phyloP scores from a whole-genome alignment of 176 grass and related monocot genomes.

The Phragmites australis region DNA sequence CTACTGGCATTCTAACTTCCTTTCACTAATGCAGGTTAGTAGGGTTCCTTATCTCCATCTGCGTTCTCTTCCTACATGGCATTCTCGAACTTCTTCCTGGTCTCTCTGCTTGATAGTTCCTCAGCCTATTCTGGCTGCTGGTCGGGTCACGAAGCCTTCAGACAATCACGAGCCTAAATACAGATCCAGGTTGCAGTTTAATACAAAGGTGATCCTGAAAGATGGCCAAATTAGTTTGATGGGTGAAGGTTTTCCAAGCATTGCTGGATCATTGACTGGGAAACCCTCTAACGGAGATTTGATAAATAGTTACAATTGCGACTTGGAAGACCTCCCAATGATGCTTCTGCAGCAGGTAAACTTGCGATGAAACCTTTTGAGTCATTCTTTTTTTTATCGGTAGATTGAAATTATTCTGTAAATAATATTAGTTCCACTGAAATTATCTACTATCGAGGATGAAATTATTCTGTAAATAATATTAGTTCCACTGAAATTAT shows the following conservation, averaged over 20 bases:
- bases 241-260: slow-evolving; percentile 69
- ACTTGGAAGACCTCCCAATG: slow-evolving; percentile 90
- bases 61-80: slow-evolving; percentile 74
- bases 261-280: slow-evolving; percentile 62
- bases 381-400: not conserved
- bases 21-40: slow-evolving; percentile 64
- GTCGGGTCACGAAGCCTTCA: slow-evolving; percentile 39
- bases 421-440: not conserved
- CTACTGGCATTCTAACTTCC: slow-evolving; percentile 21
- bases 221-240: slow-evolving; percentile 88
- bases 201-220: slow-evolving; percentile 76
- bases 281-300: slow-evolving; percentile 44
- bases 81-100: slow-evolving; percentile 95
- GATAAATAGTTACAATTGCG: slow-evolving; percentile 76
- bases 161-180: slow-evolving; percentile 46
- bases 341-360: slow-evolving; percentile 95
- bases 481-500: slow-evolving; percentile 8
- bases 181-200: slow-evolving; percentile 73
- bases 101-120: slow-evolving; percentile 85
- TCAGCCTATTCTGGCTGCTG: slow-evolving; percentile 50
- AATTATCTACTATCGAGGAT: slow-evolving; percentile 13
- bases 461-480: not conserved
- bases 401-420: slow-evolving; percentile 1
- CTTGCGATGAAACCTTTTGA: not conserved
- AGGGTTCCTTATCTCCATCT: slow-evolving; percentile 82